Percentiles rank a stretch among this genome's conserved stretches.
Conservation (phyloP, 2,329 filamentous ascomycete genomes). For the Colletotrichum theobromicola region DNA sequence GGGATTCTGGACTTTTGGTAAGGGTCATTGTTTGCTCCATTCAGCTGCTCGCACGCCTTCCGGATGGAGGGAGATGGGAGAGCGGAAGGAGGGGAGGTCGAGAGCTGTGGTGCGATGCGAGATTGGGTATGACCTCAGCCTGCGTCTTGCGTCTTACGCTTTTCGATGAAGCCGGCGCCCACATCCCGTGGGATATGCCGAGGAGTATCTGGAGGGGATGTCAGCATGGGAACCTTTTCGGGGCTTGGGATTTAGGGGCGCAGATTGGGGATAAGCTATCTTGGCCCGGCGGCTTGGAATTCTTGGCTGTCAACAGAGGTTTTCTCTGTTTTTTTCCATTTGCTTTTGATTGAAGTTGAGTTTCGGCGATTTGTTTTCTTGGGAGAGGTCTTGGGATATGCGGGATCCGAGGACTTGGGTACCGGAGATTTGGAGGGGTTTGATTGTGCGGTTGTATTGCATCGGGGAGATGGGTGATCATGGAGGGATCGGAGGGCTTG, state of each 20-base stretch:
- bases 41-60: background rate
- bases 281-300: background rate
- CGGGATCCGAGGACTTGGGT: background rate
- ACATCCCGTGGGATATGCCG: background rate
- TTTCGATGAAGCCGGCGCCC: rapidly evolving
- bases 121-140: background rate
- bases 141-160: background rate
- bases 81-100: background rate
- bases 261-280: background rate
- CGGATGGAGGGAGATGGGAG: background rate
- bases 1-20: background rate
- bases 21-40: background rate
- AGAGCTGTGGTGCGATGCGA: too few species aligned
- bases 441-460: background rate
- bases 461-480: background rate
- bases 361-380: background rate
- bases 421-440: background rate
- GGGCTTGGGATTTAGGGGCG: background rate
- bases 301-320: too few species aligned
- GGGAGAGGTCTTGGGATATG: background rate
- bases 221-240: background rate
- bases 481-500: background rate
- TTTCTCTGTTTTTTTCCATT: too few species aligned
- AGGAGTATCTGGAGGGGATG: too few species aligned
- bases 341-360: background rate